Evolutionary conservation across 305 asterid species (phyloP).

Genomic region (Fraxinus platypoda): DNA sequence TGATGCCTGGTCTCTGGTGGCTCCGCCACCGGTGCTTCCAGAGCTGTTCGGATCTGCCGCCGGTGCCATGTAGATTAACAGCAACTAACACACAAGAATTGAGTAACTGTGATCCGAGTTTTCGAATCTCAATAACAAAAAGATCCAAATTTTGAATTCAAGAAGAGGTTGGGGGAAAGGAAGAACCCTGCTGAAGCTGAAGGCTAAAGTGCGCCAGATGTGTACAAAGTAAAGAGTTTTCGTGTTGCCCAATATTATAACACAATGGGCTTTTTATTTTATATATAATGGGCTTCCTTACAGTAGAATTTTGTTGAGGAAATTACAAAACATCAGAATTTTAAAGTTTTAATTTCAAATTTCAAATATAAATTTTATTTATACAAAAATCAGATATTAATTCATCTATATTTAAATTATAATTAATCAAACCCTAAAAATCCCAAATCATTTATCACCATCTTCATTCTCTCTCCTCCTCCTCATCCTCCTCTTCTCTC

Average conservation of each 20-base stretch:
- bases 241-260: background rate
- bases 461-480: too few relatives aligned
- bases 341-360: too few relatives aligned
- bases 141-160: background rate
- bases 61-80: slow-evolving; percentile 47
- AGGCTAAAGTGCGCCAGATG: background rate
- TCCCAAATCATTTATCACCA: too few relatives aligned
- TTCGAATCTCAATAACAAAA: background rate
- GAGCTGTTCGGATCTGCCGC: slow-evolving; percentile 53
- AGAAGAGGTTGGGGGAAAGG: background rate
- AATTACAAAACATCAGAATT: too few relatives aligned
- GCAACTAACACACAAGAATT: slow-evolving; percentile 35
- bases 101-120: slow-evolving; percentile 4
- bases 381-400: too few relatives aligned
- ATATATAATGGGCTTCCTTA: background rate
- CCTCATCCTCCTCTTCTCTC: too few relatives aligned
- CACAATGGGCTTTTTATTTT: background rate
- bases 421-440: too few relatives aligned
- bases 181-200: background rate
- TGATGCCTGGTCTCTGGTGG: slow-evolving; percentile 49
- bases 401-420: too few relatives aligned
- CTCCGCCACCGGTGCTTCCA: slow-evolving; percentile 43
- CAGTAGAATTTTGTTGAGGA: too few relatives aligned
- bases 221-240: background rate
- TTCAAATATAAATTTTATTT: too few relatives aligned